A percentile compares a stretch with the other conserved stretches of the same genome.
phyloP scores from a whole-genome alignment of 1,284 basidiomycete genomes.

The Tausonia pullulans region DNA sequence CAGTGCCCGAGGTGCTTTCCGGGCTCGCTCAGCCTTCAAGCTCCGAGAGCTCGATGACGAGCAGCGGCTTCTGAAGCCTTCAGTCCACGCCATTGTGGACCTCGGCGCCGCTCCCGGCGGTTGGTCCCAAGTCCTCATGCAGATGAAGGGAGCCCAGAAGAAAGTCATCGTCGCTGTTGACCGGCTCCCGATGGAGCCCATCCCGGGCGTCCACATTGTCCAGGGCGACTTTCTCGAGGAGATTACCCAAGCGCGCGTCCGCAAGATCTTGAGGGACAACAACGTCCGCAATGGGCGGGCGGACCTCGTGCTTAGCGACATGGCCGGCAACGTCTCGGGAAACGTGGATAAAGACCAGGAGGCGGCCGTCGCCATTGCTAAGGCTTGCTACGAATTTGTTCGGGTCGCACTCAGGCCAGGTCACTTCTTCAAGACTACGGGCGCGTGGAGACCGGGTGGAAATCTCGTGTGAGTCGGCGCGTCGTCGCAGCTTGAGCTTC shows the following conservation, averaged over 20 bases:
- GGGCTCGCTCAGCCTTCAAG: slow-evolving; percentile 69
- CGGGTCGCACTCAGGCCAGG: slow-evolving; percentile 10
- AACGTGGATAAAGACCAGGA: neutral
- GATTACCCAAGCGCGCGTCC: neutral
- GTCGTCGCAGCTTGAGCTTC: too few relatives aligned
- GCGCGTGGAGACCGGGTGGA: slow-evolving; percentile 8
- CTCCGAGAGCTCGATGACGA: slow-evolving; percentile 55
- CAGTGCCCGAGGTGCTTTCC: slow-evolving; percentile 37
- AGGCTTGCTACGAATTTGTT: slow-evolving; percentile 12
- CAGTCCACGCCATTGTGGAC: slow-evolving; percentile 39
- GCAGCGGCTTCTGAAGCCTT: slow-evolving; percentile 30
- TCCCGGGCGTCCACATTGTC: slow-evolving; percentile 52
- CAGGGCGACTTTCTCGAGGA: slow-evolving; percentile 52
- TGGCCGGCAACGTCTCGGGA: slow-evolving; percentile 13
- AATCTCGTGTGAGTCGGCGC: slow-evolving; percentile 7
- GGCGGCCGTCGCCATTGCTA: neutral
- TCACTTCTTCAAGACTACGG: neutral
- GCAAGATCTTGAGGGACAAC: neutral
- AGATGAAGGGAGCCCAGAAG: slow-evolving; percentile 19
- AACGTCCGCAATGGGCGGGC: slow-evolving; percentile 5
- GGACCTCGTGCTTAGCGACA: slow-evolving; percentile 15
- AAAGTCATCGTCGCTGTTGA: slow-evolving; percentile 55
- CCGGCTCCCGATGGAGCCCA: slow-evolving; percentile 51
- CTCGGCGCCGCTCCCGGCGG: slow-evolving; percentile 35
- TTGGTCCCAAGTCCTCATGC: slow-evolving; percentile 63